Evolutionary conservation across 2,329 filamentous ascomycete species (phyloP), one percentile per base, ranked within the genome.

Genomic region (Myriosclerotinia scirpicola): DNA sequence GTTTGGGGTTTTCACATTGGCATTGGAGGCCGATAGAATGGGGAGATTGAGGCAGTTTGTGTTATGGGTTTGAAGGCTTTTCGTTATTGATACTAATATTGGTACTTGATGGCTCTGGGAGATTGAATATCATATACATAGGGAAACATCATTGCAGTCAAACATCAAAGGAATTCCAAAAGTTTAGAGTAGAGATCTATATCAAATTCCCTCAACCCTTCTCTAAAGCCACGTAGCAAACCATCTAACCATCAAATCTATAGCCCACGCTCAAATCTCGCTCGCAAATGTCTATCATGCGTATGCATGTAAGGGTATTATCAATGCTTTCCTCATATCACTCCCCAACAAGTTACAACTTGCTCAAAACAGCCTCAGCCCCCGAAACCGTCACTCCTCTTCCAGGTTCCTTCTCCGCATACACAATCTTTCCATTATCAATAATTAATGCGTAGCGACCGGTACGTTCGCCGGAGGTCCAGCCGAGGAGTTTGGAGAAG

Each of bases 391-490:
- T 68, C 12, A 77, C 70, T n/a, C 74, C 72, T 34, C 69, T 69
- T 54, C 69, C 71, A 42, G 75, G 75, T 81, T 91, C 89, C 71
- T 84, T 86, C 79, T 88, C 87, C 38, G 87, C 86, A 77, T 90
- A 90, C 71, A 78, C 82, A 73, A 91, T 80, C 78, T 87, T 89
- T 69, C 88, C 88, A 74, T 90, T 80, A 77, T 89, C 88, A 71
- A 90, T 82, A 70, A 90, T 77, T 77, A 91, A 82, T 58, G 86
- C 89, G 79, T 86, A 91, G 69, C 88, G 81, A 61, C 82, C 85
- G 68, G 87, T 89, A 66, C 88, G 82, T 67, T 86, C 86, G 26
- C 81, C 83, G 38, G 81, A 79, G 67, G 81, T 82, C 87, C 88
- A 91, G 71, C 85, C 88, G 71, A 89, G 79, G 70, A 82, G 81